A percentile compares a stretch with the other conserved stretches of the same genome.
Conservation (phyloP, 306 rosid genomes). For the Aeschynomene evenia region DNA sequence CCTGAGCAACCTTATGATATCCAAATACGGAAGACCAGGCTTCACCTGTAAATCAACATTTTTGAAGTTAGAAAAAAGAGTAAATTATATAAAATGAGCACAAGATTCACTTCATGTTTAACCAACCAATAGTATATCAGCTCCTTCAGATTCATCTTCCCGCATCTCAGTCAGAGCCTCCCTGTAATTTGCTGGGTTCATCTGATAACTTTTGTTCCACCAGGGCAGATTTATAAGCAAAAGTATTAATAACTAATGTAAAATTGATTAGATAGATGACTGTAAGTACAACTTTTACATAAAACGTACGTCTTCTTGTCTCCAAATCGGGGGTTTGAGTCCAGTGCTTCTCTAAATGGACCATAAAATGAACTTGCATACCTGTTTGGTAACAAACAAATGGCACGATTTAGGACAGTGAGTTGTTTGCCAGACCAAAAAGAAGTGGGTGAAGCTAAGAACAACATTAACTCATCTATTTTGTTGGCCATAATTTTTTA, state of each 20-base stretch:
- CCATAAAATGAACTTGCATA: slow-evolving; percentile 96
- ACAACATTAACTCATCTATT: slow-evolving; percentile 11
- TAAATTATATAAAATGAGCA: not conserved
- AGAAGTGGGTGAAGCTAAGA: not conserved
- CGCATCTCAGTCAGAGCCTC: slow-evolving; percentile 85
- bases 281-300: slow-evolving; percentile 6
- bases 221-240: slow-evolving; percentile 35
- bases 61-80: slow-evolving; percentile 10
- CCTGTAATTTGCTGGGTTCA: slow-evolving; percentile 93
- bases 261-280: not conserved
- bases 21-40: slow-evolving; percentile 95
- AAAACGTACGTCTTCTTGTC: slow-evolving; percentile 84
- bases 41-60: slow-evolving; percentile 64
- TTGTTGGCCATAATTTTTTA: not conserved
- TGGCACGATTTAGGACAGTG: slow-evolving; percentile 12
- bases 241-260: slow-evolving; percentile 29
- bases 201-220: slow-evolving; percentile 74
- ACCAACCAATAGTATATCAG: slow-evolving; percentile 96
- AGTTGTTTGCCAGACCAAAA: not conserved
- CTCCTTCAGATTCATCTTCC: slow-evolving; percentile 93
- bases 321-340: slow-evolving; percentile 96
- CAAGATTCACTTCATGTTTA: slow-evolving; percentile 1
- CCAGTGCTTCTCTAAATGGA: slow-evolving; percentile 92
- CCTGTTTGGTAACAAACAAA: slow-evolving; percentile 51
- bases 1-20: slow-evolving; percentile 80